phyloP scores from a whole-genome alignment of 768 basidiomycete genomes.

The Phlebiopsis flavidoalba region DNA sequence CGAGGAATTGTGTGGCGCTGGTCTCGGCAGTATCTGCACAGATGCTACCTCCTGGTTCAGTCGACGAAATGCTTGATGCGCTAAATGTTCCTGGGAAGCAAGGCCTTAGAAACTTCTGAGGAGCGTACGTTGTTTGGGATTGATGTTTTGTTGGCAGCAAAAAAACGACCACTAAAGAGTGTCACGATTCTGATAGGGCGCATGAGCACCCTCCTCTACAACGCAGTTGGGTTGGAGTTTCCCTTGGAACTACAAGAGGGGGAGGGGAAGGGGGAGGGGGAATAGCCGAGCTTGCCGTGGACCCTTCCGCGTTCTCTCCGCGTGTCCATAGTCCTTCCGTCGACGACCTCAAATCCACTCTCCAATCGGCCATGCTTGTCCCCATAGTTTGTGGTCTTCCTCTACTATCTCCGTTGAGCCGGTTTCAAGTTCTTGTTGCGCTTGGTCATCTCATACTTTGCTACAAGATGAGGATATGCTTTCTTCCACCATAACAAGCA shows the following conservation, averaged over 20 bases:
- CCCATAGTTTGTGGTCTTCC: not conserved
- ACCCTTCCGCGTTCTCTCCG: not conserved
- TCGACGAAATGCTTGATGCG: too few relatives aligned
- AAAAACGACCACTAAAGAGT: not conserved
- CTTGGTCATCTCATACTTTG: conserved; percentile 61
- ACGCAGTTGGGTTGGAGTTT: not conserved
- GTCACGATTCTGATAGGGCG: too few relatives aligned
- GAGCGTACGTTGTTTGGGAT: not conserved
- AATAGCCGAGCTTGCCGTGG: too few relatives aligned
- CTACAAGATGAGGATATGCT: conserved; percentile 64
- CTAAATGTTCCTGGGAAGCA: too few relatives aligned
- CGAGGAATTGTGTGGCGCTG: too few relatives aligned
- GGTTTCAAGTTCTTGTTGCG: conserved; percentile 30
- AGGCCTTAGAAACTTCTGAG: too few relatives aligned
- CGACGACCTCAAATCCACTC: too few relatives aligned
- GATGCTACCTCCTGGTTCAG: too few relatives aligned
- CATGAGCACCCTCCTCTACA: not conserved
- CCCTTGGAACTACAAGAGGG: not conserved
- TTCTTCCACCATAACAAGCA: conserved; percentile 64
- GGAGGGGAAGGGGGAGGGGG: not conserved
- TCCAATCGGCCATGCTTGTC: not conserved
- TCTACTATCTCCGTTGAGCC: not conserved
- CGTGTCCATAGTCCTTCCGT: not conserved
- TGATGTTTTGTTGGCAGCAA: not conserved
- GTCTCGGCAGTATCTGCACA: too few relatives aligned